These are phyloP conservation scores for Schizopora paradoxa DNA, from an alignment of 1,284 basidiomycete species.

Conservation along the genomic window DNA sequence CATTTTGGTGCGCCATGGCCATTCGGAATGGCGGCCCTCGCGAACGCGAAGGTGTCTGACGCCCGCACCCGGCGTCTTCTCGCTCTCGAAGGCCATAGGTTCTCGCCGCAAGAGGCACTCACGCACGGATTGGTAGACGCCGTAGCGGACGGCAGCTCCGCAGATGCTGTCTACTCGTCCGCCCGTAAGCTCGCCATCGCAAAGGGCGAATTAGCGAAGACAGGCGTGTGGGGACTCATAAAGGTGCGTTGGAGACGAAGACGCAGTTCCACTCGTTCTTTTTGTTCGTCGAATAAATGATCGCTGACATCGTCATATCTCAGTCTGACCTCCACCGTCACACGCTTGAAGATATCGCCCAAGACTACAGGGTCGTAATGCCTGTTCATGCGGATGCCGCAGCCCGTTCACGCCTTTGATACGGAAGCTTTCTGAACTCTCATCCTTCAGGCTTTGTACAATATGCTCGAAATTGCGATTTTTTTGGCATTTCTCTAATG, in stretches of 20 bases:
- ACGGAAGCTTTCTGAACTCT: no score
- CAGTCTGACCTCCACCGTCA: constrained; percentile 11
- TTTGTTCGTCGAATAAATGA: neutral
- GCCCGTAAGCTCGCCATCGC: constrained; percentile 33
- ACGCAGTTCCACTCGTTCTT: neutral
- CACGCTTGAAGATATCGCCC: constrained; percentile 9
- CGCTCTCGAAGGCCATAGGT: constrained; percentile 79
- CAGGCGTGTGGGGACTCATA: constrained; percentile 42
- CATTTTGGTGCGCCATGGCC: constrained; percentile 82
- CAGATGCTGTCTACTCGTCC: constrained; percentile 49
- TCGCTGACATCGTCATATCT: neutral
- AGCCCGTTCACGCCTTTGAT: constrained; percentile 8
- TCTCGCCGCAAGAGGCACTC: constrained; percentile 71
- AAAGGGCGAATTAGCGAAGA: constrained; percentile 32
- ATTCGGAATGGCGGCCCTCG: constrained; percentile 61
- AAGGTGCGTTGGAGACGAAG: constrained; percentile 36
- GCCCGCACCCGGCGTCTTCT: constrained; percentile 66
- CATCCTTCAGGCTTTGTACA: no score
- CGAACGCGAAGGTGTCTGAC: constrained; percentile 63
- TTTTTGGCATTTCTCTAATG: no score
- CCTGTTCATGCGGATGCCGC: constrained; percentile 8
- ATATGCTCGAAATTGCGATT: no score
- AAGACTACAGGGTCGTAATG: constrained; percentile 13
- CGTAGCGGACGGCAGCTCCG: constrained; percentile 49
- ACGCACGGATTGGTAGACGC: constrained; percentile 69